Conservation (phyloP, 228 moss, liverwort and hornwort species). For the Sphagnum fallax region DNA sequence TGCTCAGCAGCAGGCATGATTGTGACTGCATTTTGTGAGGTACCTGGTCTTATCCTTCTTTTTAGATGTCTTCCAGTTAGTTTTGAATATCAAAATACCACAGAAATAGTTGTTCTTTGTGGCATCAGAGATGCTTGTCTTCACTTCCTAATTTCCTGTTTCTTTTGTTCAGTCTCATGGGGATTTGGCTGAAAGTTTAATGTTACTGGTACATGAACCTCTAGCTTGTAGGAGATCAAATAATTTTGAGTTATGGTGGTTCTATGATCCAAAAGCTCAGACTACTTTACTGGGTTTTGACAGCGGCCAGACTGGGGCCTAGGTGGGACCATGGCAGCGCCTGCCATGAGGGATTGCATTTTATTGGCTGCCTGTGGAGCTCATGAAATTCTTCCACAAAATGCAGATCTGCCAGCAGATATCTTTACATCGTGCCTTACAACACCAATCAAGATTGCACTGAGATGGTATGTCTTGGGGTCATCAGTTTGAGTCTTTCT, state of each 20-base stretch:
- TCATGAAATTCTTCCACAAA: constrained; percentile 86
- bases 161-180: too few relatives aligned
- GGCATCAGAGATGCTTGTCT: not conserved
- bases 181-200: too few relatives aligned
- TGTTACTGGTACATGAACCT: too few relatives aligned
- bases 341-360: constrained; percentile 83
- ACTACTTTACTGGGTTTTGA: constrained; percentile 10
- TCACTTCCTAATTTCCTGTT: not conserved
- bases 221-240: too few relatives aligned
- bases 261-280: too few relatives aligned
- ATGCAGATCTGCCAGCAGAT: constrained; percentile 82
- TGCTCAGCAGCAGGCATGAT: constrained; percentile 99
- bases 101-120: too few relatives aligned
- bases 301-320: constrained; percentile 78
- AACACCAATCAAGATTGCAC: constrained; percentile 90
- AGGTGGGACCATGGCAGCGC: constrained; percentile 40
- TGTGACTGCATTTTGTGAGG: constrained; percentile 88
- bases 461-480: constrained; percentile 62
- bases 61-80: not conserved
- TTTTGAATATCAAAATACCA: not conserved
- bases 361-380: constrained; percentile 87
- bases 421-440: constrained; percentile 93
- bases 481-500: not conserved
- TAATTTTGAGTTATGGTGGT: too few relatives aligned
- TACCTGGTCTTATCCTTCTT: constrained; percentile 12